Evolutionary conservation across 2,329 filamentous ascomycete species (phyloP), one percentile per base, ranked within the genome.

Genomic region (Aureobasidium sp.): DNA sequence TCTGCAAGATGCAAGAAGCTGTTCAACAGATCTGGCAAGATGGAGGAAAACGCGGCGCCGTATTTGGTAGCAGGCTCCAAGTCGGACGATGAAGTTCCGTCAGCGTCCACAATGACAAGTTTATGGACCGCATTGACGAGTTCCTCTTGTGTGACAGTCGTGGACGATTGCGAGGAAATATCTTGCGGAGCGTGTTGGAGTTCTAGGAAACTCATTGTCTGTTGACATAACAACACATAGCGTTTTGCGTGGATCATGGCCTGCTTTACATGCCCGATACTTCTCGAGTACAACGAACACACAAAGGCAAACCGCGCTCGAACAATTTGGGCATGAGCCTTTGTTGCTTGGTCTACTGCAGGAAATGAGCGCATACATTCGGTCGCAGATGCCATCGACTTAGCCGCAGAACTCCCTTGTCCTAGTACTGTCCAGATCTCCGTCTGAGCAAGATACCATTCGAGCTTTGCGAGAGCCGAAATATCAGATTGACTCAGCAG

Each of bases 1-100:
- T 83, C 82, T 0, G 91, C 91, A 3, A 96, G 82, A 62, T 91
- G 86, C 63, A 86, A 75, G 15, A 96, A 78, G 61, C 86, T 85
- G 34, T 84, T 82, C 67, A 91, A 86, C 27, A 97, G 80, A 1
- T 87, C 85, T 32, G 85, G 83, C 8, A 94, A 3, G 13, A 58
- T 58, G 3, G 36, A 1, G 9, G 54, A 47, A 11, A 37, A 30
- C 2, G 21, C 42, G 15, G 54, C 54, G 30, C 54, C 42, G 6
- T n/a, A 32, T 8, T 10, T 25, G 13, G 16, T 16, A 37, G 7
- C 5, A 15, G 30, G 13, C 0, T 27, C 16, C 7, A 9, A 7
- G 9, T n/a, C 42, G 10, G 42, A 10, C 7, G n/a, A 3, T 29
- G 39, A 25, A 2, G 34, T n/a, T 13, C 21, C 6, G n/a, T 25